A percentile compares a stretch with the other conserved stretches of the same genome.
Evolutionary conservation across 805 yeast species (phyloP).

Genomic region (Middelhovenomyces tepae): DNA sequence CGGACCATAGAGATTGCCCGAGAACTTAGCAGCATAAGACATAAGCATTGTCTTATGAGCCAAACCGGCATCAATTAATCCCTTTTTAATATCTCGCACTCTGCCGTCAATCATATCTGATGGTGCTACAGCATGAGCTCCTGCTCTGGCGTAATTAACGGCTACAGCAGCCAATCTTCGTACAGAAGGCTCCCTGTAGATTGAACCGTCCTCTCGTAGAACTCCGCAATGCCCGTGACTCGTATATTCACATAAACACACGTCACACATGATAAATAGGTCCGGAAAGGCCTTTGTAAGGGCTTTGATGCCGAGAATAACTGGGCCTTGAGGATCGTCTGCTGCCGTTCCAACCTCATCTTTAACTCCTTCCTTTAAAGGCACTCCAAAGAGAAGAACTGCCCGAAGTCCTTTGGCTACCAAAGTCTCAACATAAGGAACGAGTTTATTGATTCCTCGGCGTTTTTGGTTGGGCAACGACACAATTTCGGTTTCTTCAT

Average conservation of each 20-base stretch:
- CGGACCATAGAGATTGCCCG: constrained; percentile 90
- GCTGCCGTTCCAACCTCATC: constrained; percentile 83
- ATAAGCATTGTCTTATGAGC: constrained; percentile 85
- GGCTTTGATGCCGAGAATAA: constrained; percentile 65
- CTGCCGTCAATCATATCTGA: constrained; percentile 98
- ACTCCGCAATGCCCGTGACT: constrained; percentile 98
- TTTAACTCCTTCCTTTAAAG: constrained; percentile 62
- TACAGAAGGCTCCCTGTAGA: constrained; percentile 67
- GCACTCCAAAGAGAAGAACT: constrained; percentile 90
- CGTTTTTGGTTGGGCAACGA: constrained; percentile 84
- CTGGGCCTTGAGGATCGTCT: constrained; percentile 95
- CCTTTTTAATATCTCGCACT: constrained; percentile 75
- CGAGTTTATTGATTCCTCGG: constrained; percentile 71
- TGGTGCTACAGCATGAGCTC: constrained; percentile 94
- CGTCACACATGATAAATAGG: constrained; percentile 84
- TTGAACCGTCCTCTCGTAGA: constrained; percentile 74
- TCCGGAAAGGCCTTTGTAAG: constrained; percentile 65
- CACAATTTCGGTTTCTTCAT: constrained; percentile 66
- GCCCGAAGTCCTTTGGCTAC: constrained; percentile 75
- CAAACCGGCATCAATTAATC: constrained; percentile 67
- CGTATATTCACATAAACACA: constrained; percentile 94
- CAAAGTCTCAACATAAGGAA: constrained; percentile 59
- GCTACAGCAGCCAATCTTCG: constrained; percentile 89
- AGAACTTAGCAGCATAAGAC: constrained; percentile 91
- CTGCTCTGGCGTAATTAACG: constrained; percentile 89